A percentile compares a stretch with the other conserved stretches of the same genome.
These are phyloP conservation scores for Vicia villosa DNA, from an alignment of 306 rosid species.

Conservation along the genomic window DNA sequence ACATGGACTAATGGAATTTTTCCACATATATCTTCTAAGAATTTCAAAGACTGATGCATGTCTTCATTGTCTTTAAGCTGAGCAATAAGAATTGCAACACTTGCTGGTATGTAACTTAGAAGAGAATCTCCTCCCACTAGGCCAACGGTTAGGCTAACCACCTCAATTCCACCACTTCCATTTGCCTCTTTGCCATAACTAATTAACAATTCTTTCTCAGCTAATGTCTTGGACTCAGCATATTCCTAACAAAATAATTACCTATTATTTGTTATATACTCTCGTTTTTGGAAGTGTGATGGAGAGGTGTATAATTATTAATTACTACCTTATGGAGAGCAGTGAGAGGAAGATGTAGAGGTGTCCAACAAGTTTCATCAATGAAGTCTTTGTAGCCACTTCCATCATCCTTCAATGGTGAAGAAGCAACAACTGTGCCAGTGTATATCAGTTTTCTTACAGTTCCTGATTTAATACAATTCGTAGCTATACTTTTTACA, in stretches of 20 bases:
- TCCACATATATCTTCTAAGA: constrained; percentile 36
- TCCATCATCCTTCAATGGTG: constrained; percentile 49
- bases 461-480: constrained; percentile 42
- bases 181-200: constrained; percentile 31
- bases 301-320: too few relatives aligned
- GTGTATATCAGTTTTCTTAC: constrained; percentile 58
- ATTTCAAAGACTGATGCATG: background rate
- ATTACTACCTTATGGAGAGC: constrained; percentile 4
- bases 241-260: constrained; percentile 36
- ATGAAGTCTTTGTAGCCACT: constrained; percentile 35
- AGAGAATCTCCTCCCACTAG: constrained; percentile 52
- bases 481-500: constrained; percentile 35
- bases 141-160: constrained; percentile 51
- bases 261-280: background rate
- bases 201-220: constrained; percentile 46
- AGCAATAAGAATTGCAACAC: constrained; percentile 19
- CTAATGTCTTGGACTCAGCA: constrained; percentile 45
- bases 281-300: too few relatives aligned
- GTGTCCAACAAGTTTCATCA: constrained; percentile 64
- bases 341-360: constrained; percentile 26
- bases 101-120: background rate
- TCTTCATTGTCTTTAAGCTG: constrained; percentile 30
- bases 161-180: constrained; percentile 42
- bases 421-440: constrained; percentile 45
- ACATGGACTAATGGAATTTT: constrained; percentile 46